Conservation (phyloP, 2,329 filamentous ascomycete genomes). For the Aspergillus nomiae region DNA sequence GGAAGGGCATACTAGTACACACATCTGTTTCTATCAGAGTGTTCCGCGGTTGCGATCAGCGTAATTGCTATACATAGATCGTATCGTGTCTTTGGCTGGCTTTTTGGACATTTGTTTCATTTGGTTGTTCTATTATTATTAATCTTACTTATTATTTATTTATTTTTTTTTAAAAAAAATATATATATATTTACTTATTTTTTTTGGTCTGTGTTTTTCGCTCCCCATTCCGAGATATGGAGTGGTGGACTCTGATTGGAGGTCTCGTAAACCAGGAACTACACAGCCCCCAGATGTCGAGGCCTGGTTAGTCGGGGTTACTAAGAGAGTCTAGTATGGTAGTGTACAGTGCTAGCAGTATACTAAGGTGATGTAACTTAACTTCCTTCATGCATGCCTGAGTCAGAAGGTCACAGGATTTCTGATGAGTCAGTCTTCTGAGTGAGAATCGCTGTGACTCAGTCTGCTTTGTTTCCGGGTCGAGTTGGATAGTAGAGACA, state of each 20-base stretch:
- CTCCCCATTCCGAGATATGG: background rate
- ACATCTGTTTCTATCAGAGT: background rate
- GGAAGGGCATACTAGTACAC: background rate
- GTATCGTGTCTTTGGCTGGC: background rate
- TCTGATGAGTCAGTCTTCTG: background rate
- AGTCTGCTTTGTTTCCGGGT: background rate
- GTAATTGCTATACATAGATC: background rate
- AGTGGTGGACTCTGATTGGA: background rate
- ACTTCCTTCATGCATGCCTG: background rate
- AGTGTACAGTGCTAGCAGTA: background rate
- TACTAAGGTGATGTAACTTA: background rate
- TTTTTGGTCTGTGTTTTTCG: background rate
- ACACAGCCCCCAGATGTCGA: slow-evolving; percentile 1
- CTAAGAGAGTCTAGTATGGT: background rate
- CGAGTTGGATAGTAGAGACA: background rate
- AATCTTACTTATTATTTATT: background rate
- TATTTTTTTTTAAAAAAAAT: background rate
- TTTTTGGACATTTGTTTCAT: background rate
- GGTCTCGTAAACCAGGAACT: background rate
- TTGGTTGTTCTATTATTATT: background rate
- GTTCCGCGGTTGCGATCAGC: background rate
- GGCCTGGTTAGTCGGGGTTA: background rate
- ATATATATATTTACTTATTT: background rate
- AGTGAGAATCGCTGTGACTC: background rate
- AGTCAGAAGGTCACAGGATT: slow-evolving; percentile 1